A percentile compares a stretch with the other conserved stretches of the same genome.
These are phyloP conservation scores for Eucalyptus lansdowneana DNA, from an alignment of 345 rosid genomes.

Conservation along the genomic window DNA sequence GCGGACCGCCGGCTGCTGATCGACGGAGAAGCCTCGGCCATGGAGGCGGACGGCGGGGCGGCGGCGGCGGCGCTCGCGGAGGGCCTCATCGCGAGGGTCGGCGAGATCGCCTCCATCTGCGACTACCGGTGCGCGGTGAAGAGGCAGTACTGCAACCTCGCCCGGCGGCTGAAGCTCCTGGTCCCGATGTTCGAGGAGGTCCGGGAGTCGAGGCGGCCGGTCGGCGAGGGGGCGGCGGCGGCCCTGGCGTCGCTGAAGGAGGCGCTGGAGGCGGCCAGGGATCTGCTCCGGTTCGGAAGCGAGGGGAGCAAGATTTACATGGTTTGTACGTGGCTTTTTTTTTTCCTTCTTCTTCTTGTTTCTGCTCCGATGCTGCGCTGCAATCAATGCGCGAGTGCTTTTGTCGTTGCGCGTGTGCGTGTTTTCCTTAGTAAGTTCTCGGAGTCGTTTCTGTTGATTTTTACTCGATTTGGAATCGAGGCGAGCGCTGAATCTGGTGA, in stretches of 20 bases:
- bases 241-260: constrained; percentile 33
- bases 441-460: neutral
- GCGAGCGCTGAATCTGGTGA: neutral
- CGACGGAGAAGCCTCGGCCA: neutral
- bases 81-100: constrained; percentile 48
- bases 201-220: constrained; percentile 38
- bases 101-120: constrained; percentile 46
- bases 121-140: constrained; percentile 48
- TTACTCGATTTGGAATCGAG: neutral
- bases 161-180: constrained; percentile 71
- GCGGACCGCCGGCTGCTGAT: neutral
- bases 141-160: constrained; percentile 69
- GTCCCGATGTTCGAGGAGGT: constrained; percentile 87
- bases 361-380: neutral
- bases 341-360: no score
- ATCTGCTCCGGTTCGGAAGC: constrained; percentile 63
- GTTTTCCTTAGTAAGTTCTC: neutral
- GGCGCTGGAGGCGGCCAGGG: constrained; percentile 44
- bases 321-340: constrained; percentile 30
- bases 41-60: constrained; percentile 36
- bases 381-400: neutral
- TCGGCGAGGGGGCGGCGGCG: constrained; percentile 24
- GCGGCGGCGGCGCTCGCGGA: constrained; percentile 11
- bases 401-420: neutral
- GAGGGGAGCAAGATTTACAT: constrained; percentile 90